Base-by-base conservation (phyloP, 2,329 filamentous ascomycete genomes). In the Anisogramma anomala region DNA sequence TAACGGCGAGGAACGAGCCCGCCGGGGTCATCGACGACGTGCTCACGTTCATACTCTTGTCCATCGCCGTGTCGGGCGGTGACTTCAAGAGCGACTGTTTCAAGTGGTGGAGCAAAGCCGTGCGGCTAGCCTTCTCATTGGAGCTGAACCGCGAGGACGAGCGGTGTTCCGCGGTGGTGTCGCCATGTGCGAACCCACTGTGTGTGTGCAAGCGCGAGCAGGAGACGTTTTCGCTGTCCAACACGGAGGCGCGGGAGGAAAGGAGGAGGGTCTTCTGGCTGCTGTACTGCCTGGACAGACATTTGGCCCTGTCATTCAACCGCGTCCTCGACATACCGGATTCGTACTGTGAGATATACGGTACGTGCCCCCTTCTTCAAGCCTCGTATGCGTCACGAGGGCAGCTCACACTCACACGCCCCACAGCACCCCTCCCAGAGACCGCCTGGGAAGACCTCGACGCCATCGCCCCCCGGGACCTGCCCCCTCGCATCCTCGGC, bases 61-160 rank as follows among this genome's bases (percentile, higher is more conserved):
- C 63, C 10, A 63, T 69, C 22, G 63, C 64, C 1, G 61, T 68
- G 3, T 70, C 67, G 0, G 66, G 63, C 0, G 60, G 65, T 9
- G 65, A 69, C 36, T 68, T 66, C 57, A 70, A 69, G 49, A 60
- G 62, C 3, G 68, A 70, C 45, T 63, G 60, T 43, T 55, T 65
- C 39, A 65, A 62, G 43, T 70, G 67, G 67, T 67, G 63, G 63
- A 61, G 58, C 43, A 66, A 67, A 47, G 60, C 65, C 1, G 50
- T 59, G 0, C 49, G 60, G 10, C 50, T 70, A 19, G 62, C 62
- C 11, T 52, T 56, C 13, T 57, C 58, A 1, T 51, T 66, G 20
- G 56, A 58, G 4, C 55, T 65, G 10, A 60, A 61, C 39, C 54
- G 58, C 19, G 60, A 65, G 45, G 64, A 64, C 41, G 63, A 61